Evolutionary conservation across 768 basidiomycete species (phyloP), one percentile per base, ranked within the genome.

Genomic region (Tricholoma sp.): DNA sequence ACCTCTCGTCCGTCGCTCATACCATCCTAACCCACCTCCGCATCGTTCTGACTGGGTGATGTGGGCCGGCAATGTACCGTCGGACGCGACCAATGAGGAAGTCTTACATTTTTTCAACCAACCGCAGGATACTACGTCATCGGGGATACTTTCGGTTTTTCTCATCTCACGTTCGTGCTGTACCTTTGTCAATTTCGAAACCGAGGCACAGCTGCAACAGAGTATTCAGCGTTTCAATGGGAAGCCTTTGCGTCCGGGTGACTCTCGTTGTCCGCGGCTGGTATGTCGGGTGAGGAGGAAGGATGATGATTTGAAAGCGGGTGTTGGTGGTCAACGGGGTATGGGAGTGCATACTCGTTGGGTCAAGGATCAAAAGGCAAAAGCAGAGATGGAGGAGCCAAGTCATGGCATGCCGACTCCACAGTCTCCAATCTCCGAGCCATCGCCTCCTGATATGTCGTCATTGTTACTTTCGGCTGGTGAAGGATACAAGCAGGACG

Each of bases 41-140:
- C 78, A 89, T 53, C 82, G 91, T 12, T 91, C 91, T 6, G 91
- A 92, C 57, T 95, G 89, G 91, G 94, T 94, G 1, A 92, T 94
- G 91, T 97, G 95, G 95, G 86, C 85, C 11, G 95, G 95, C 9
- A 98, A 98, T 65, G 88, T 97, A 3, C 91, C 91, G 2, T 78
- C 80, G 5, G 91, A 94, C 63, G 85, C 91, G 13, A 84, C 83
- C 3, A 82, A 92, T 57, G 86, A 92, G 61, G 94, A 97, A 65
- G 75, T 97, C 4, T 90, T 87, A 88, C 75, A 76, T 6, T 95
- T 94, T 68, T 94, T 98, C 74, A 86, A 80, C 59, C 69, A 61
- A 41, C 57, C 65, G 8, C 64, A 54, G 4, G 57, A 65, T 15
- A 34, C 20, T 12, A 54, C 15, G 9, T 17, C 41, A 17, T 76